phyloP scores from a whole-genome alignment of 2,329 filamentous ascomycete genomes.

The Phyllosticta citriasiana region DNA sequence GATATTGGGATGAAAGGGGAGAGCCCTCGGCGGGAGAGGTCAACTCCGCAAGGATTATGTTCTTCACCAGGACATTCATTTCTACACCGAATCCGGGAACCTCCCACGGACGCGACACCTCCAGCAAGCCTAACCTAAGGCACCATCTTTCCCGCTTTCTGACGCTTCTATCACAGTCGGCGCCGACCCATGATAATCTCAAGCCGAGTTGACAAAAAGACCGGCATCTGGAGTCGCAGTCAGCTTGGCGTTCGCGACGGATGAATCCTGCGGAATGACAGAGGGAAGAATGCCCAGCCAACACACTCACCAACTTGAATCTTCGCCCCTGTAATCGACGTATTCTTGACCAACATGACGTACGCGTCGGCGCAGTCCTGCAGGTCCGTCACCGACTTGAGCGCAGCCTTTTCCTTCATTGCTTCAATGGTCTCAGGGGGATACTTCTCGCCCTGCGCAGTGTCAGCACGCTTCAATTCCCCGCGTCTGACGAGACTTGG shows the following conservation, averaged over 20 bases:
- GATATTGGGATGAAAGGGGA: background rate
- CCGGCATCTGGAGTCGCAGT: conserved; percentile 5
- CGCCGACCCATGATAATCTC: background rate
- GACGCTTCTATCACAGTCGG: background rate
- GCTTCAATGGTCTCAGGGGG: conserved; percentile 46
- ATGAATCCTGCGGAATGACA: background rate
- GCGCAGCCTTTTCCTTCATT: conserved; percentile 44
- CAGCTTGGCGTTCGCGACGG: background rate
- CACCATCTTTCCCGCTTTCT: background rate
- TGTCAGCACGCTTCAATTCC: background rate
- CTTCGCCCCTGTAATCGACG: conserved; percentile 39
- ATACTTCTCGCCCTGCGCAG: conserved; percentile 31
- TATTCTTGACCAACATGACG: conserved; percentile 44
- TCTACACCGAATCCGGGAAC: background rate
- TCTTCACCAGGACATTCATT: background rate
- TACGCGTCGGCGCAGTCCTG: conserved; percentile 48
- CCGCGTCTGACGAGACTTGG: background rate
- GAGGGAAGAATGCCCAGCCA: background rate
- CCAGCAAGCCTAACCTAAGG: background rate
- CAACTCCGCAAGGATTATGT: background rate
- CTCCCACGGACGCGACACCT: no score
- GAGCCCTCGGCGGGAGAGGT: background rate
- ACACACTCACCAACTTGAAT: conserved; percentile 31
- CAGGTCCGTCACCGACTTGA: conserved; percentile 48
- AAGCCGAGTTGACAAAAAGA: background rate